Conservation (phyloP, 1,284 basidiomycete species). For the Hortiboletus rubellus region DNA sequence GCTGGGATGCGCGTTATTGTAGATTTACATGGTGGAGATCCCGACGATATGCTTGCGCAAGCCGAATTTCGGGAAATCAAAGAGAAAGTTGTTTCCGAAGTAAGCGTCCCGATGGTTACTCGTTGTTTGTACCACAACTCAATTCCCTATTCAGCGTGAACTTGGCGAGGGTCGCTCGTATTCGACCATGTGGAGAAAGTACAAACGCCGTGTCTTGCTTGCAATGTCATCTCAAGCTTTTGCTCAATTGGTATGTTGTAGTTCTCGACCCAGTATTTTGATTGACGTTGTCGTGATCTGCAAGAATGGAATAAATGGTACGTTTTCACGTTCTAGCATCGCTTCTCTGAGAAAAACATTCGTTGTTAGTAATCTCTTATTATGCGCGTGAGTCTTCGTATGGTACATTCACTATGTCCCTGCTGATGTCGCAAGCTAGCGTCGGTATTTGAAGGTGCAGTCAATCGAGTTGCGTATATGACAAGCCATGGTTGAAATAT, state of each 20-base stretch:
- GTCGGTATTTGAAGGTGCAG: constrained; percentile 78
- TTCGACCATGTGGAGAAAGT: constrained; percentile 82
- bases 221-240: constrained; percentile 99
- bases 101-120: constrained; percentile 36
- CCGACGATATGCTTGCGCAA: constrained; percentile 69
- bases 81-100: constrained; percentile 82
- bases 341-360: constrained; percentile 9
- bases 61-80: constrained; percentile 94
- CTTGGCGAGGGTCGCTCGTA: constrained; percentile 84
- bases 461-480: neutral
- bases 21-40: constrained; percentile 87
- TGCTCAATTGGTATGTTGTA: constrained; percentile 74
- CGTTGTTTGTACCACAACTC: neutral
- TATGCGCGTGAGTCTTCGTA: constrained; percentile 74
- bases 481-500: constrained; percentile 12
- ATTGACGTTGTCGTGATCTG: constrained; percentile 14
- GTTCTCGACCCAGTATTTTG: neutral
- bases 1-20: constrained; percentile 89
- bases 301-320: constrained; percentile 89
- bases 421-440: constrained; percentile 42
- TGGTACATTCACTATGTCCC: constrained; percentile 3
- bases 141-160: constrained; percentile 49
- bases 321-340: constrained; percentile 17
- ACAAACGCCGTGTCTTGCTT: constrained; percentile 86
- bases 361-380: constrained; percentile 80